Conservation (phyloP, 1,284 basidiomycete species). For the Ceratobasidium sp. region DNA sequence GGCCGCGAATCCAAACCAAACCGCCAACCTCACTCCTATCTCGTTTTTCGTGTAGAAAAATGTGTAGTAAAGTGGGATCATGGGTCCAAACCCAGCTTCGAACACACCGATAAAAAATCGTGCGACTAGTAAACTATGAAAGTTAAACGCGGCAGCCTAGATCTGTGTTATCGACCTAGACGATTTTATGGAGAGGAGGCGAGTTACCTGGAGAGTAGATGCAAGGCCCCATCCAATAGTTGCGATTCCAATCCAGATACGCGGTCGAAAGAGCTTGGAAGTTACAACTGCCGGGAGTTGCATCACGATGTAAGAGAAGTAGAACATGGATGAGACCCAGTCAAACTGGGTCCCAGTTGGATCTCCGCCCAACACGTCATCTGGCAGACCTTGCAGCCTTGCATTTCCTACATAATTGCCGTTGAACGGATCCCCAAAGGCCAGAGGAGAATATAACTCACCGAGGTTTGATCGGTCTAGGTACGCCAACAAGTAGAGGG, state of each 20-base stretch:
- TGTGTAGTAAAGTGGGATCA: conserved; percentile 74
- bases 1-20: conserved; percentile 80
- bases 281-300: conserved; percentile 71
- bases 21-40: conserved; percentile 72
- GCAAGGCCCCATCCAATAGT: conserved; percentile 73
- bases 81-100: conserved; percentile 75
- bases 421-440: neutral
- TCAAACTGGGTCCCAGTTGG: conserved; percentile 69
- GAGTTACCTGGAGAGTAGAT: conserved; percentile 68
- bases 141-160: conserved; percentile 65
- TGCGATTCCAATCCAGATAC: conserved; percentile 67
- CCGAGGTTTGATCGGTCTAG: conserved; percentile 74
- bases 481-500: conserved; percentile 76
- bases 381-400: conserved; percentile 69
- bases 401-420: conserved; percentile 60
- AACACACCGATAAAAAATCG: conserved; percentile 70
- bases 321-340: conserved; percentile 77
- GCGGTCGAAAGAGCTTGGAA: conserved; percentile 71
- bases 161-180: conserved; percentile 5
- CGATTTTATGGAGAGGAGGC: neutral
- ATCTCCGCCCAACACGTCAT: conserved; percentile 70
- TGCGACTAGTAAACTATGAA: conserved; percentile 63
- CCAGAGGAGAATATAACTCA: neutral
- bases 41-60: conserved; percentile 77
- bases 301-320: conserved; percentile 73